Percentiles rank a stretch among this genome's conserved stretches.
These are phyloP conservation scores for Blastocystis sp. DNA, from an alignment of 352 stramenopile species.

Conservation along the genomic window DNA sequence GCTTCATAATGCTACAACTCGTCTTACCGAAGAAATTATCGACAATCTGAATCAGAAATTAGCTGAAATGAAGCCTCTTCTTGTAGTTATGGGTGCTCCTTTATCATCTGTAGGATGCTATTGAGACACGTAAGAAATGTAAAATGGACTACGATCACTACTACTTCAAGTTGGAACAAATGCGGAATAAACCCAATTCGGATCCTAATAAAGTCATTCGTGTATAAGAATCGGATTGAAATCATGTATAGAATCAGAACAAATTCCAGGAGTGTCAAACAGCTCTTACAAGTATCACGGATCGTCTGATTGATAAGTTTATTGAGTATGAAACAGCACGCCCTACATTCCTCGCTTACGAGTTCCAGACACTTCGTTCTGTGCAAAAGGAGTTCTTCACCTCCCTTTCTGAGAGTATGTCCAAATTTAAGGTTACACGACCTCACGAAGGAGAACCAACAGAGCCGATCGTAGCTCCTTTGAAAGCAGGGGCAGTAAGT, in stretches of 20 bases:
- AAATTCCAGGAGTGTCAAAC: slow-evolving; percentile 67
- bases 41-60: slow-evolving; percentile 37
- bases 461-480: slow-evolving; percentile 1
- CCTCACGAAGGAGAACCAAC: slow-evolving; percentile 24
- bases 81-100: not conserved
- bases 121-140: slow-evolving; percentile 43
- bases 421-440: slow-evolving; percentile 55
- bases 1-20: not conserved
- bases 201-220: slow-evolving; percentile 61
- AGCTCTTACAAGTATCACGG: slow-evolving; percentile 30
- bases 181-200: slow-evolving; percentile 41
- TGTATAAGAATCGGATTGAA: not conserved
- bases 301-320: slow-evolving; percentile 65
- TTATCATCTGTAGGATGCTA: slow-evolving; percentile 16
- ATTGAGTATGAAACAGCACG: slow-evolving; percentile 60
- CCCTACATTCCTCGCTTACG: slow-evolving; percentile 63
- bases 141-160: slow-evolving; percentile 69
- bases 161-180: slow-evolving; percentile 64
- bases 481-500: not conserved
- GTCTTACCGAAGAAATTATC: slow-evolving; percentile 58
- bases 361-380: slow-evolving; percentile 62
- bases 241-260: slow-evolving; percentile 52
- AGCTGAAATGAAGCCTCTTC: slow-evolving; percentile 54
- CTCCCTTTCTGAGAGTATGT: slow-evolving; percentile 33
- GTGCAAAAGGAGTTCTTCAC: slow-evolving; percentile 68